phyloP scores from a whole-genome alignment of 306 rosid species.

The Prinsepia uniflora region DNA sequence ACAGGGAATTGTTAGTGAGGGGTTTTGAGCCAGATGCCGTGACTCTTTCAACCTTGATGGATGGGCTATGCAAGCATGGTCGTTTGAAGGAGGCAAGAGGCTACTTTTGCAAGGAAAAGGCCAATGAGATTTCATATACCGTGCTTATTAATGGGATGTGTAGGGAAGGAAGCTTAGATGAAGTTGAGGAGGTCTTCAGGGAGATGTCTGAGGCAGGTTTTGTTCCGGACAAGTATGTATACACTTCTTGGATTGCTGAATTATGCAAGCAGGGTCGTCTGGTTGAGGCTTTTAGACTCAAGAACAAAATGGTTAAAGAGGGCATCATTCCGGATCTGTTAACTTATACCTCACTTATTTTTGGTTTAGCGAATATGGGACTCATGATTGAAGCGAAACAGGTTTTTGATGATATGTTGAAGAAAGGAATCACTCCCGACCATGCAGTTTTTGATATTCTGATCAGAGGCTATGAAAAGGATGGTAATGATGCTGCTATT shows the following conservation, averaged over 20 bases:
- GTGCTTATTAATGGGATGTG: constrained; percentile 37
- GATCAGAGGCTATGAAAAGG: constrained; percentile 31
- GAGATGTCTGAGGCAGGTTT: constrained; percentile 40
- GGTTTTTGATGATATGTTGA: constrained; percentile 36
- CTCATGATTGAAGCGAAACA: constrained; percentile 40
- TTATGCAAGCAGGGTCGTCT: constrained; percentile 38
- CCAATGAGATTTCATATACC: constrained; percentile 31
- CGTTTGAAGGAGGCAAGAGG: constrained; percentile 29
- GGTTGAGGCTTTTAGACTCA: constrained; percentile 33
- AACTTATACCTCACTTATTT: constrained; percentile 33
- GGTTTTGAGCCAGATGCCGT: constrained; percentile 36
- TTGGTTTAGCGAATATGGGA: constrained; percentile 33
- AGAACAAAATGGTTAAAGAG: constrained; percentile 37
- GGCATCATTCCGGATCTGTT: constrained; percentile 35
- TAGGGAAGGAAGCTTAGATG: constrained; percentile 32
- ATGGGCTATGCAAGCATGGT: constrained; percentile 37
- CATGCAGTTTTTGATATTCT: constrained; percentile 31
- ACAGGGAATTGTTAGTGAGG: constrained; percentile 19
- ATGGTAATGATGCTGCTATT: constrained; percentile 27
- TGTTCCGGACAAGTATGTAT: constrained; percentile 30
- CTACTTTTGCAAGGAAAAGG: constrained; percentile 29
- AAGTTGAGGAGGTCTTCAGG: constrained; percentile 27
- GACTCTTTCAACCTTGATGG: constrained; percentile 31
- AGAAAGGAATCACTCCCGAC: constrained; percentile 32
- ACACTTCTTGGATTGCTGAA: constrained; percentile 41